phyloP scores from a whole-genome alignment of 306 rosid genomes.

The Ziziphus jujuba region DNA sequence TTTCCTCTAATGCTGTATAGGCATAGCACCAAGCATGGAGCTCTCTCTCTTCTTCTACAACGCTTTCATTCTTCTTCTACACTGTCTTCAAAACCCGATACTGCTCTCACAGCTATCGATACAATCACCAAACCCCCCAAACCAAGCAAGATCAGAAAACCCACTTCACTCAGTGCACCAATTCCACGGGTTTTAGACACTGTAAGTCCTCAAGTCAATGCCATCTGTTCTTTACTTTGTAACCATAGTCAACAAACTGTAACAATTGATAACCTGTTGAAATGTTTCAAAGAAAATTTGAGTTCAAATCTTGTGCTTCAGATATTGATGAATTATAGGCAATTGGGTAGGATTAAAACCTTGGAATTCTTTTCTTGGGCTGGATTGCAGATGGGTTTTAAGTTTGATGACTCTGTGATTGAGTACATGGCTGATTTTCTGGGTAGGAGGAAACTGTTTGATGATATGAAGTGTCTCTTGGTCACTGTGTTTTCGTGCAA shows the following conservation, averaged over 20 bases:
- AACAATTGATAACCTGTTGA: conserved; percentile 36
- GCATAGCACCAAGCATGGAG: conserved; percentile 9
- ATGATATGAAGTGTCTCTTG: conserved; percentile 67
- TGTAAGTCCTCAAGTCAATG: conserved; percentile 17
- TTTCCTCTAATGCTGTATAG: conserved; percentile 26
- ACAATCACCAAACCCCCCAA: conserved; percentile 23
- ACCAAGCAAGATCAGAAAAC: conserved; percentile 19
- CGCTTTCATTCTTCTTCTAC: conserved; percentile 27
- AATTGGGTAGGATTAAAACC: conserved; percentile 59
- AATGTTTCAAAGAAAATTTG: conserved; percentile 27
- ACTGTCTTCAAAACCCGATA: conserved; percentile 22
- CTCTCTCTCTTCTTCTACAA: not conserved
- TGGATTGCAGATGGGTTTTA: conserved; percentile 56
- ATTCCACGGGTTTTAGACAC: conserved; percentile 14
- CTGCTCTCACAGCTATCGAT: conserved; percentile 23
- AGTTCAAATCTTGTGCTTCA: conserved; percentile 53
- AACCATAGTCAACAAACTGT: conserved; percentile 23
- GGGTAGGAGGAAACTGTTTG: conserved; percentile 74
- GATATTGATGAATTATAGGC: conserved; percentile 53
- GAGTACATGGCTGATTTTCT: conserved; percentile 77
- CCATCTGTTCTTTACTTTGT: conserved; percentile 46
- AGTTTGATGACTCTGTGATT: conserved; percentile 51
- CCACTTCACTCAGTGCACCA: conserved; percentile 25
- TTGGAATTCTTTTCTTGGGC: conserved; percentile 70
- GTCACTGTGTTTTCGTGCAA: conserved; percentile 40